Evolutionary conservation across 2,329 filamentous ascomycete genomes (phyloP).

Genomic region (Arthrinium puccinioides): DNA sequence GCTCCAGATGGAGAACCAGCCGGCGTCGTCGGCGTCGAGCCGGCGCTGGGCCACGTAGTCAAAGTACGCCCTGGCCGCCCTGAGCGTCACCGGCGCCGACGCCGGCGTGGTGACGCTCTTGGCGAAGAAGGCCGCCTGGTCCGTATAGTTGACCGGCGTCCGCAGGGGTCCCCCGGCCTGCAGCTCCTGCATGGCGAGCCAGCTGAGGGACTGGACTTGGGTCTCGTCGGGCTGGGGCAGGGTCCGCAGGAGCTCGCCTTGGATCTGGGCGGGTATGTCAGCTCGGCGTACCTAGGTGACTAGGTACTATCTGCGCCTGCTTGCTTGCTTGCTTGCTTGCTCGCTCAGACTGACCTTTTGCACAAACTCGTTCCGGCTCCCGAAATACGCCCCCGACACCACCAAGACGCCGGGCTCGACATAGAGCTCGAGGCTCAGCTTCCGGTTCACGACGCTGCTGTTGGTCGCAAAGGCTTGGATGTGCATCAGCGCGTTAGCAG

Average conservation of each 20-base stretch:
- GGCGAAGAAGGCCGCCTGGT: slow-evolving; percentile 24
- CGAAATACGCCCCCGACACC: slow-evolving; percentile 25
- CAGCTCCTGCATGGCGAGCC: slow-evolving; percentile 13
- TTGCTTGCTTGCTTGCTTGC: too few relatives aligned
- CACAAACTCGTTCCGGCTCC: slow-evolving; percentile 15
- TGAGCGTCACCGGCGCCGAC: slow-evolving; percentile 14
- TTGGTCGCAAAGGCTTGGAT: slow-evolving; percentile 26
- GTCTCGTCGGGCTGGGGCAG: slow-evolving; percentile 9
- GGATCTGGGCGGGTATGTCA: too few relatives aligned
- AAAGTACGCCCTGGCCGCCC: slow-evolving; percentile 18
- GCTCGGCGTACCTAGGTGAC: too few relatives aligned
- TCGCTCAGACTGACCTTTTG: too few relatives aligned
- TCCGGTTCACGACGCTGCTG: slow-evolving; percentile 17
- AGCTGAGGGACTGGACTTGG: slow-evolving; percentile 10
- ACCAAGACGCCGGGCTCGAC: slow-evolving; percentile 15
- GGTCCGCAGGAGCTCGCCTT: slow-evolving; percentile 15
- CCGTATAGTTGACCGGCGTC: slow-evolving; percentile 5
- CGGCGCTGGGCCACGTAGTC: slow-evolving; percentile 9
- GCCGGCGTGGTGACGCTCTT: slow-evolving; percentile 24
- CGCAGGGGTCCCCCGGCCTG: slow-evolving; percentile 10
- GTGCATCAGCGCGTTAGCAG: slow-evolving; percentile 13
- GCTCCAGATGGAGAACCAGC: slow-evolving; percentile 24
- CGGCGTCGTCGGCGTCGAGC: slow-evolving; percentile 8
- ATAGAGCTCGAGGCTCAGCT: slow-evolving; percentile 20
- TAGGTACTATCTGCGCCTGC: too few relatives aligned